These are phyloP conservation scores for Clavispora phyllophila DNA, from an alignment of 805 yeast species.

Conservation along the genomic window DNA sequence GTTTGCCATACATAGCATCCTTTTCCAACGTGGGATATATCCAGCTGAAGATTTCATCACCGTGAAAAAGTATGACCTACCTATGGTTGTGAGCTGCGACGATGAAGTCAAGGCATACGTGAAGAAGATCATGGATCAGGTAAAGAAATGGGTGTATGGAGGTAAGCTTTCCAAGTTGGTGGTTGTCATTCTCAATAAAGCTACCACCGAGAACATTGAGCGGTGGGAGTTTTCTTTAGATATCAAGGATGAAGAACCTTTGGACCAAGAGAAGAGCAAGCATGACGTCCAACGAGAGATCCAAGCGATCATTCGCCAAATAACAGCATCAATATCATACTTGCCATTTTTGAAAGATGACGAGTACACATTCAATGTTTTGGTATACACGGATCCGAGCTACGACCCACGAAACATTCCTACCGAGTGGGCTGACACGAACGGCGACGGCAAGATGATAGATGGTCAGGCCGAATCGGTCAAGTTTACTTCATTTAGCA, in stretches of 20 bases:
- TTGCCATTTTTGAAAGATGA: slow-evolving; percentile 62
- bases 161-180: slow-evolving; percentile 65
- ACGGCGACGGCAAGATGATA: slow-evolving; percentile 50
- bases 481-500: slow-evolving; percentile 60
- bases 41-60: slow-evolving; percentile 80
- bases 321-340: slow-evolving; percentile 82
- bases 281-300: slow-evolving; percentile 66
- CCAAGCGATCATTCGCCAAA: slow-evolving; percentile 82
- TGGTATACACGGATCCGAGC: slow-evolving; percentile 72
- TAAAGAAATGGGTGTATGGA: slow-evolving; percentile 62
- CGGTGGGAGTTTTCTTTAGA: slow-evolving; percentile 81
- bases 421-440: slow-evolving; percentile 76
- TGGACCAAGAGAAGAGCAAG: slow-evolving; percentile 21
- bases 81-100: slow-evolving; percentile 65
- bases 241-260: slow-evolving; percentile 22
- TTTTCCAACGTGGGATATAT: slow-evolving; percentile 86
- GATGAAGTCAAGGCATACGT: slow-evolving; percentile 73
- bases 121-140: slow-evolving; percentile 59
- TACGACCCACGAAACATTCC: slow-evolving; percentile 53
- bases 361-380: slow-evolving; percentile 71
- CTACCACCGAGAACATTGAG: slow-evolving; percentile 65
- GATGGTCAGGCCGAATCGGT: slow-evolving; percentile 59
- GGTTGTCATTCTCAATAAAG: slow-evolving; percentile 67
- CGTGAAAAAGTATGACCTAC: slow-evolving; percentile 75
- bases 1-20: slow-evolving; percentile 71